Conservation (phyloP, 805 yeast species). For the Cyberlindnera subsufficiens region DNA sequence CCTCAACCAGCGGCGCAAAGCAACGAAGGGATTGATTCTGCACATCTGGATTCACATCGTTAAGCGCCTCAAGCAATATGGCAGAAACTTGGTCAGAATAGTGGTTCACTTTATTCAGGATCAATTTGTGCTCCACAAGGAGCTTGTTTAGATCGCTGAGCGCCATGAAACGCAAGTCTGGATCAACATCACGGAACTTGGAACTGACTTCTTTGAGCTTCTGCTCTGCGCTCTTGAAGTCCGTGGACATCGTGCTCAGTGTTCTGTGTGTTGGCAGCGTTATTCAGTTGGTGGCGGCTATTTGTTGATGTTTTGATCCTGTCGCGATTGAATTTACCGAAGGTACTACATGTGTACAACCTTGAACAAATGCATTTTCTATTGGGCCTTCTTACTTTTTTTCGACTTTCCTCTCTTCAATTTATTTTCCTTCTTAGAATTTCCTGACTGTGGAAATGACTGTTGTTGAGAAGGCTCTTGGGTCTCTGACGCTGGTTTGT, state of each 20-base stretch:
- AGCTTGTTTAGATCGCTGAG: conserved; percentile 60
- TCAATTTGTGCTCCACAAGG: conserved; percentile 25
- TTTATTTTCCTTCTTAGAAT: conserved; percentile 7
- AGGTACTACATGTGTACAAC: no score
- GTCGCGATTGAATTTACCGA: background rate
- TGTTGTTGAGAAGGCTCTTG: background rate
- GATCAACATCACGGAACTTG: conserved; percentile 60
- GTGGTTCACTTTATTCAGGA: conserved; percentile 23
- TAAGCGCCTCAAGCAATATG: conserved; percentile 37
- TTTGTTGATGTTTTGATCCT: background rate
- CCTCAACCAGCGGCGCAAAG: conserved; percentile 32
- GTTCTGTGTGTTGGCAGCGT: background rate
- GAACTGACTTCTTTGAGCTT: conserved; percentile 27
- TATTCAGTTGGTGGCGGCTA: background rate
- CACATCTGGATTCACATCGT: conserved; percentile 65
- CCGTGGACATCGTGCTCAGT: conserved; percentile 11
- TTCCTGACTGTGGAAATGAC: background rate
- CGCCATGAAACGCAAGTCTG: conserved; percentile 84
- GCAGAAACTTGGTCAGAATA: conserved; percentile 32
- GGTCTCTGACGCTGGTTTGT: no score
- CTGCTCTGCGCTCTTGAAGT: conserved; percentile 25
- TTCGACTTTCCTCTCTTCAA: conserved; percentile 10
- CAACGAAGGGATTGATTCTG: conserved; percentile 68
- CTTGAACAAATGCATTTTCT: background rate
- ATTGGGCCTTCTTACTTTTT: conserved; percentile 12